phyloP scores from a whole-genome alignment of 768 basidiomycete species.

The Lentinula lateritia region DNA sequence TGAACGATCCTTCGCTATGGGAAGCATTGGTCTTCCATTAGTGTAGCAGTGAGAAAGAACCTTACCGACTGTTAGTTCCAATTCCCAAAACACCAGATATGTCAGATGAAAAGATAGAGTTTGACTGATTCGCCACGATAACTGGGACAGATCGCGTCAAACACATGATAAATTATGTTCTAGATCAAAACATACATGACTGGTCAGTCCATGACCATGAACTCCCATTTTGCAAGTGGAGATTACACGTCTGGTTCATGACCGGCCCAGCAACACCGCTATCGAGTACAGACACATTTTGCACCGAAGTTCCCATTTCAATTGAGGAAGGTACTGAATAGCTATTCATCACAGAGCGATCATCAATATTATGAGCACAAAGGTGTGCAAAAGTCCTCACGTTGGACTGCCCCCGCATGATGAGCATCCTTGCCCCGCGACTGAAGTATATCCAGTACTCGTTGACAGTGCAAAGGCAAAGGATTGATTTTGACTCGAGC shows the following conservation, averaged over 20 bases:
- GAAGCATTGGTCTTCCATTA: not conserved
- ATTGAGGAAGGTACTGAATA: not conserved
- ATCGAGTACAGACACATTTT: not conserved
- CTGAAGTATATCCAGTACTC: slow-evolving; percentile 1
- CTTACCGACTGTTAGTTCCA: slow-evolving; percentile 1
- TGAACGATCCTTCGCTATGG: not conserved
- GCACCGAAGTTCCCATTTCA: not conserved
- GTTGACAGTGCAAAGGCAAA: not conserved
- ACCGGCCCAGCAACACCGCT: not conserved
- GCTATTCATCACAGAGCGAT: not conserved
- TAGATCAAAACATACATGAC: not conserved
- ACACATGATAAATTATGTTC: not conserved
- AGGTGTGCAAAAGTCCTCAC: not conserved
- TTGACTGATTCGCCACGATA: slow-evolving; percentile 1
- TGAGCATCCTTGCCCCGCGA: not conserved
- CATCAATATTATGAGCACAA: not conserved
- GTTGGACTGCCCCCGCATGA: not conserved
- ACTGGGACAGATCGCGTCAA: not conserved
- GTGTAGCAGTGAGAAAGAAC: not conserved
- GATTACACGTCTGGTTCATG: not conserved
- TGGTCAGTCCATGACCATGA: slow-evolving; percentile 2
- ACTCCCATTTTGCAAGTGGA: slow-evolving; percentile 1
- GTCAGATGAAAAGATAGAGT: not conserved
- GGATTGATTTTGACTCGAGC: not conserved
- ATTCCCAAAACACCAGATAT: slow-evolving; percentile 1